Evolutionary conservation across 1,284 basidiomycete genomes (phyloP).

Genomic region (Hymenochaete sp.): DNA sequence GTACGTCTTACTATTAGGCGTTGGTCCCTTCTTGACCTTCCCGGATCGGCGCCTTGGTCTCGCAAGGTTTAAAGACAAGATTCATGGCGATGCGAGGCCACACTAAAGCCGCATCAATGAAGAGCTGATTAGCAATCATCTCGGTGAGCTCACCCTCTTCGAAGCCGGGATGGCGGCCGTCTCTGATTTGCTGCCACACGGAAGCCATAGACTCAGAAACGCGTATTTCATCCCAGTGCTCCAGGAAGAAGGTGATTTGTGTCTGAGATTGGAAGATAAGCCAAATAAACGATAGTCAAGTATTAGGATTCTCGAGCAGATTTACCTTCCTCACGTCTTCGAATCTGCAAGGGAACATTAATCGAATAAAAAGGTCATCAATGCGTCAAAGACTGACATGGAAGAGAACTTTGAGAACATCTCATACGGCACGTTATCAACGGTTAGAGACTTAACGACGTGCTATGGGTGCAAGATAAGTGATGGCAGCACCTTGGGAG

Average conservation of each 20-base stretch:
- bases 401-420: conserved; percentile 81
- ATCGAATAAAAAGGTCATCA: not conserved
- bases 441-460: conserved; percentile 66
- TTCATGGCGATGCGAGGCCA: conserved; percentile 61
- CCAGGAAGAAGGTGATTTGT: conserved; percentile 69
- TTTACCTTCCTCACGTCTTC: conserved; percentile 73
- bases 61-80: conserved; percentile 48
- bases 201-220: conserved; percentile 71
- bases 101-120: conserved; percentile 31
- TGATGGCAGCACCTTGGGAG: not conserved
- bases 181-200: conserved; percentile 76
- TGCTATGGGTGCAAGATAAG: conserved; percentile 38
- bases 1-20: no score
- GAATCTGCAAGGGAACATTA: conserved; percentile 35
- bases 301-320: not conserved
- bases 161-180: conserved; percentile 75
- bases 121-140: not conserved
- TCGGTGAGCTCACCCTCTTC: conserved; percentile 49
- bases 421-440: conserved; percentile 79
- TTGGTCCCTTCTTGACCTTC: conserved; percentile 4
- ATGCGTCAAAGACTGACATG: conserved; percentile 26
- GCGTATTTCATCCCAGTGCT: conserved; percentile 77
- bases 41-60: not conserved
- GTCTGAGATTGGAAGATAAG: conserved; percentile 33
- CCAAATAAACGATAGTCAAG: conserved; percentile 1